phyloP scores from a whole-genome alignment of 129 eudicot species.

The Centrapalus pauciflorus region DNA sequence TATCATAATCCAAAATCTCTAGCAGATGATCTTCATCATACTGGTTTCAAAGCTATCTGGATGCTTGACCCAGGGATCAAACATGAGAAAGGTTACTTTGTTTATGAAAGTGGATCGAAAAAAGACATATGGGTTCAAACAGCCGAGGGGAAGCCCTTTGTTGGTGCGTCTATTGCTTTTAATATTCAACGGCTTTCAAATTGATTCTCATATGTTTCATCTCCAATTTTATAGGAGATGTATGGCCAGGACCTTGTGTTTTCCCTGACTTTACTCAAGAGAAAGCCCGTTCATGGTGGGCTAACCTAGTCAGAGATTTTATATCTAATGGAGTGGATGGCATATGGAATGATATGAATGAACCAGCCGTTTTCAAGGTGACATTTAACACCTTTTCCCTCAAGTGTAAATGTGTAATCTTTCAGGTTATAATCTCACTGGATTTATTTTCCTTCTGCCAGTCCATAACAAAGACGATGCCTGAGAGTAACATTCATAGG shows the following conservation, averaged over 20 bases:
- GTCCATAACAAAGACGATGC: constrained; percentile 94
- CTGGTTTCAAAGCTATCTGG: constrained; percentile 94
- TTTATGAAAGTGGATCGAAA: constrained; percentile 80
- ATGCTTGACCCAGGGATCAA: constrained; percentile 99
- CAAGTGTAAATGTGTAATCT: background rate
- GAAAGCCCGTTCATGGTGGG: constrained; percentile 92
- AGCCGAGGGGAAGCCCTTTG: constrained; percentile 61
- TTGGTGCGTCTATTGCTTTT: constrained; percentile 39
- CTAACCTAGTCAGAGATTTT: constrained; percentile 72
- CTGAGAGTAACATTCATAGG: constrained; percentile 80
- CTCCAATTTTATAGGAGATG: constrained; percentile 54
- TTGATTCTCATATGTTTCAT: constrained; percentile 11
- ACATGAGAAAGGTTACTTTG: constrained; percentile 68
- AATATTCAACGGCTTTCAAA: background rate
- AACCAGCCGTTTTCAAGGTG: constrained; percentile 94
- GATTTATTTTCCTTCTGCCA: constrained; percentile 23
- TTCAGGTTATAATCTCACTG: constrained; percentile 7
- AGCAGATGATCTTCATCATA: constrained; percentile 58
- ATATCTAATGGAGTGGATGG: constrained; percentile 89
- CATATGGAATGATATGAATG: constrained; percentile 99
- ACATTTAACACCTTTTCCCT: background rate
- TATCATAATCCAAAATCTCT: constrained; percentile 74
- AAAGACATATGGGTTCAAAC: constrained; percentile 76
- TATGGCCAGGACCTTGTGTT: constrained; percentile 99
- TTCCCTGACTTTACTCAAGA: constrained; percentile 91